Base-by-base conservation (phyloP, 345 rosid species). In the Psidium guajava region DNA sequence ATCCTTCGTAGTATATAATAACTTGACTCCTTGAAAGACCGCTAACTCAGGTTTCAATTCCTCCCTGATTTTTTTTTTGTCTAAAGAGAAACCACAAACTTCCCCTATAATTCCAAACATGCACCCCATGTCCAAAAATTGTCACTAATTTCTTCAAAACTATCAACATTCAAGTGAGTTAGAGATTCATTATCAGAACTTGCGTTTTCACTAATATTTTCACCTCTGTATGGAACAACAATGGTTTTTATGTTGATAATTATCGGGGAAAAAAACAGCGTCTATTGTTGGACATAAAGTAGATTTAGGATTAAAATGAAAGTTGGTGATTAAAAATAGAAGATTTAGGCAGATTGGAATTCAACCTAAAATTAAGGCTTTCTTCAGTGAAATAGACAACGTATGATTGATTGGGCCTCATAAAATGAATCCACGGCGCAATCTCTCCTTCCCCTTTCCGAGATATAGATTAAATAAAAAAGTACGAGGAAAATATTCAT, bases 111-210 rank as follows among this genome's bases (percentile, higher is more conserved):
- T 69, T 2, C 4, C 44, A 1, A 69, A 69, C 32, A 5, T 69
- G 2, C 24, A 20, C 44, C 10, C 28, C 1, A 1, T 11, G 4
- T 69, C 47, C 20, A 69, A 69, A 32, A 32, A 28, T 64, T 4
- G 16, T 18, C 20, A 32, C 12, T 32, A 69, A 32, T 69, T 18
- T 64, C 22, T 64, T 32, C 12, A 32, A 64, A 64, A 32, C 8
- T 1, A 8, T 32, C 24, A 32, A 64, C 12, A 32, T 64, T 8
- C 7, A 0, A 0, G 44, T 0, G 22, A 36, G 0, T 64, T 32
- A 32, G 24, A 27, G 5, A 8, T 27, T 27, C 5, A 14, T 4
- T 3, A 28, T 28, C 16, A 27, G 3, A 28, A 58, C 0, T 58
- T 13, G 8, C 7, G 36, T 27, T 2, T 13, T 27, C 15, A 59